phyloP scores from a whole-genome alignment of 2,329 filamentous ascomycete species.

The Dactylellina drechsleri region DNA sequence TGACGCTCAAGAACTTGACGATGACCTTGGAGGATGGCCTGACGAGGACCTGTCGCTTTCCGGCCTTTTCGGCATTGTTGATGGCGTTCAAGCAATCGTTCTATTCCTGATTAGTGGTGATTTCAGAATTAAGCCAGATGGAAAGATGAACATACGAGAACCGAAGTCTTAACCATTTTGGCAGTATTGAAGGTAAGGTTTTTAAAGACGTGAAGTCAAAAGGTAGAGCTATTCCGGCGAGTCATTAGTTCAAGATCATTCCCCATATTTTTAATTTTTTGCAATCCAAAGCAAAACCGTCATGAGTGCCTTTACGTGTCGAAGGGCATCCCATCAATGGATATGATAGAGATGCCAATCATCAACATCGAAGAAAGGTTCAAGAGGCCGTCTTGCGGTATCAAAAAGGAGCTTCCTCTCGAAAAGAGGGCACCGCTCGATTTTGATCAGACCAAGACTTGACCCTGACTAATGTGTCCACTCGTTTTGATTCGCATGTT shows the following conservation, averaged over 20 bases:
- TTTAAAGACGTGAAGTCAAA: constrained; percentile 28
- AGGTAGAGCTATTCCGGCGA: constrained; percentile 24
- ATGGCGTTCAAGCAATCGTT: constrained; percentile 99
- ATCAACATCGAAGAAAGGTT: constrained; percentile 56
- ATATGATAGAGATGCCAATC: constrained; percentile 46
- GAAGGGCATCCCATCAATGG: constrained; percentile 49
- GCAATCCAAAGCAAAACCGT: constrained; percentile 54
- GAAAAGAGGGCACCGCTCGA: constrained; percentile 2
- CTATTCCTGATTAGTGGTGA: constrained; percentile 5
- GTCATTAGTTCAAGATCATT: constrained; percentile 54
- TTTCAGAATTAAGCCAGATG: not conserved
- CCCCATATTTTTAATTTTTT: constrained; percentile 18
- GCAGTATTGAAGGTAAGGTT: constrained; percentile 65
- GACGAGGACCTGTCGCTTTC: constrained; percentile 99
- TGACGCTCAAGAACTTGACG: constrained; percentile 97
- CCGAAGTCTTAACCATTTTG: constrained; percentile 99
- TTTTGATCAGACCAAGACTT: constrained; percentile 55
- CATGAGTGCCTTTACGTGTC: constrained; percentile 56
- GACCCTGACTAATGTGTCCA: constrained; percentile 55
- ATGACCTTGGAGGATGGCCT: constrained; percentile 99
- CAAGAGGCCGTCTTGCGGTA: constrained; percentile 56
- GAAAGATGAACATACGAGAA: constrained; percentile 68
- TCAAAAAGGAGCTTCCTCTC: constrained; percentile 32
- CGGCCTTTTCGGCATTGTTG: constrained; percentile 99
- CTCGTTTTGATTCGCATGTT: constrained; percentile 53